Evolutionary conservation across 202 grass and related monocot species (phyloP).

Genomic region (Dendrocalamus latiflorus): DNA sequence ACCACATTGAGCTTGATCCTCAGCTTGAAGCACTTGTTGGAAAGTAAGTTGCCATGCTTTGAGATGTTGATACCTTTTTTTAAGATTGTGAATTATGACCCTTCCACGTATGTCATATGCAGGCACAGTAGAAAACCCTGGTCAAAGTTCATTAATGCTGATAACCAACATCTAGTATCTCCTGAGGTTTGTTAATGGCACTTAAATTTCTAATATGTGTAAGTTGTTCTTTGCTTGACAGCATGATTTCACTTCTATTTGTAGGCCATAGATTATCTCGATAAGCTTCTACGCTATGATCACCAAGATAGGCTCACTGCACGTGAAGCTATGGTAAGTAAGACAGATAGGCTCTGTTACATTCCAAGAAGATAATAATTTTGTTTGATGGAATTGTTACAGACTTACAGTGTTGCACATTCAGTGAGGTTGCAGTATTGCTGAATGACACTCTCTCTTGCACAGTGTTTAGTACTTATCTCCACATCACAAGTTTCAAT

Average conservation of each 20-base stretch:
- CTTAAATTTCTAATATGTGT: background rate
- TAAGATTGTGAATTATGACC: conserved; percentile 17
- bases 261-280: conserved; percentile 76
- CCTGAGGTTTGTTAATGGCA: conserved; percentile 47
- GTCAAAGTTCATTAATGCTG: conserved; percentile 77
- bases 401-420: background rate
- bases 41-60: conserved; percentile 31
- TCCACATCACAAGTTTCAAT: background rate
- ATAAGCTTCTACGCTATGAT: conserved; percentile 73
- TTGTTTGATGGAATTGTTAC: background rate
- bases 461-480: background rate
- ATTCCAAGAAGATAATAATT: background rate
- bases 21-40: conserved; percentile 78
- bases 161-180: conserved; percentile 74
- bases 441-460: background rate
- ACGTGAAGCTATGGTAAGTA: conserved; percentile 70
- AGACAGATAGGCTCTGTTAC: conserved; percentile 1
- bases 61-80: background rate
- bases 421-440: background rate
- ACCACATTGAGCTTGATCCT: conserved; percentile 66
- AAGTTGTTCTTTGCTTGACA: conserved; percentile 13
- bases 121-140: conserved; percentile 68
- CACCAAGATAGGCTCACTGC: conserved; percentile 75
- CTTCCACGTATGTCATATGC: conserved; percentile 10
- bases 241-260: conserved; percentile 1